Evolutionary conservation across 1,284 basidiomycete genomes (phyloP), one percentile per base, ranked within the genome.

Genomic region (Xerocomus minutiporus): DNA sequence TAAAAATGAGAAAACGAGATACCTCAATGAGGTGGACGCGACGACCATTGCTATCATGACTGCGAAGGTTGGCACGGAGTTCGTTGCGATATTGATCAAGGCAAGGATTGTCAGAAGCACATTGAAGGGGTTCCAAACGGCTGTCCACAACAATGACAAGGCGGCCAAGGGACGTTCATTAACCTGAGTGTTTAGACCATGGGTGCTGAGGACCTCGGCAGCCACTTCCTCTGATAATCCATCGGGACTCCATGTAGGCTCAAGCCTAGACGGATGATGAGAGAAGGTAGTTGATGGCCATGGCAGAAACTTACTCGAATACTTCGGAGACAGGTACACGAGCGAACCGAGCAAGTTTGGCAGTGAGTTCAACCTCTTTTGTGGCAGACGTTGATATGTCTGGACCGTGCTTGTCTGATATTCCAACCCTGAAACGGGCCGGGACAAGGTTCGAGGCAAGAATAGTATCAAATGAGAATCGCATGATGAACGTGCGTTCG

Each of bases 31-130:
- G 0, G 65, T 69, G 8, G 65, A 70, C 35, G 67, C 65, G n/a
- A 67, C 51, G 2, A 67, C 65, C 65, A 67, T 67, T 26, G 55
- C 49, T 35, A 67, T 67, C 65, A 67, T 70, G 40, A 67, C 65
- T 7, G 60, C 56, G 17, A 71, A 67, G 7, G 65, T 67, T 11
- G 65, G 57, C 13, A 70, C 23, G 12, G 69, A 69, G 45, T 66
- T 9, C 11, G 68, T 67, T 23, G 67, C 66, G 15, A 64, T 54
- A 36, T 68, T 67, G 45, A 67, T 45, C 2, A 68, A 0, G 1
- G 65, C 65, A 8, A 67, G 68, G 45, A 67, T 51, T 7, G 66
- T 69, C 51, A 67, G 41, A 25, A 67, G 62, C 2, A 67, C 48
- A 5, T 67, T 67, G 55, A 67, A 67, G 3, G 65, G 65, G 43